Evolutionary conservation across 768 basidiomycete genomes (phyloP), one percentile per base, ranked within the genome.

Genomic region (Boletus insuetus): DNA sequence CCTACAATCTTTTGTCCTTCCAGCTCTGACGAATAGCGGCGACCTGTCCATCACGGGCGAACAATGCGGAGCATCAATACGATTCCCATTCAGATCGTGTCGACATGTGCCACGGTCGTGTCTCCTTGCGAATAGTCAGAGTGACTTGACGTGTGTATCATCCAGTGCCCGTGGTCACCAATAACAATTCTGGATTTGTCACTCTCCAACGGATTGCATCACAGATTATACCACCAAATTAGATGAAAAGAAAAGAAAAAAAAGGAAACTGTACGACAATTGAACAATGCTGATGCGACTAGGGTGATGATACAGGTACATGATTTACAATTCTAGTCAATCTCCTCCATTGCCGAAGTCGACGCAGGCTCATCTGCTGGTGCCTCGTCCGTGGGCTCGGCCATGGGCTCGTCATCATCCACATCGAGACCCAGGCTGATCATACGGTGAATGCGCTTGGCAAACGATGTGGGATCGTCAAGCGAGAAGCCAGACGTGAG

Each of bases 361-460:
- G 87, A 79, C 31, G 85, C 81, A 17, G 73, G 78, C 66, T 86
- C 88, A 55, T 81, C 74, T 29, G 81, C 79, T 3, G 85, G 77
- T 1, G 75, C 77, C 44, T 77, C 68, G n/a, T 78, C 76, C 9
- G 75, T 63, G 5, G 75, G 64, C 17, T 74, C 69, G 0, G 39
- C 55, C 56, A 64, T 56, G 0, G 58, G 52, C 61, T 84, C 80
- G 31, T 89, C 87, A 40, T 93, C 92, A 43, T 92, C 89, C 56
- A 92, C 90, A 66, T 95, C 92, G 56, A 95, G 85, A 65, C 91
- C 92, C 63, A 94, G 81, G 37, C 83, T 81, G 60, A 99, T 95
- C 96, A 98, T 98, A 58, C 94, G 87, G 81, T 96, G 84, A 74
- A 98, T 98, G 61, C 96, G 91, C 80, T 90, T 89, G 58, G 94